These are phyloP conservation scores for Mucuna pruriens DNA, from an alignment of 306 rosid species.

Conservation along the genomic window DNA sequence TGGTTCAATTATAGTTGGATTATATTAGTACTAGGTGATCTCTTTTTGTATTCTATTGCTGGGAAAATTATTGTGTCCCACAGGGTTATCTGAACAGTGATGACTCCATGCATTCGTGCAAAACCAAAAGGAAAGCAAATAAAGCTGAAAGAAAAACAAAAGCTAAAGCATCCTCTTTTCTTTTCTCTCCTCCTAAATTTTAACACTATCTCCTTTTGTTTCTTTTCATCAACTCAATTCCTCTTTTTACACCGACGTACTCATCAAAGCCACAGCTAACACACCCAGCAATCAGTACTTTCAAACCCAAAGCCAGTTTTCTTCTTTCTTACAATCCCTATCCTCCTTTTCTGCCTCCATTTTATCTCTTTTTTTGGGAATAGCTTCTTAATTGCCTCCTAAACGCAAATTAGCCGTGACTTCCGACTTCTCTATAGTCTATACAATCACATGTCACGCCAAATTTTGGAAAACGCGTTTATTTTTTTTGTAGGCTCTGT, in stretches of 20 bases:
- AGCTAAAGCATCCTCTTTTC: conserved; percentile 44
- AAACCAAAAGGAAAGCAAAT: conserved; percentile 47
- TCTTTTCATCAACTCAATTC: conserved; percentile 40
- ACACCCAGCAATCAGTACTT: conserved; percentile 26
- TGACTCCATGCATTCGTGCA: conserved; percentile 54
- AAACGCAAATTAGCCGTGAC: conserved; percentile 9
- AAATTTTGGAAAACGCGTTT: neutral
- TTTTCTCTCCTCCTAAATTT: conserved; percentile 43
- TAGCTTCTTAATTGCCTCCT: conserved; percentile 28
- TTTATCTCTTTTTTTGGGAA: neutral
- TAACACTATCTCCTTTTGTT: conserved; percentile 45
- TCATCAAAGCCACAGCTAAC: conserved; percentile 33
- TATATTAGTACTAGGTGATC: conserved; percentile 22
- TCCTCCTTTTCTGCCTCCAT: too few relatives aligned
- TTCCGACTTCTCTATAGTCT: neutral
- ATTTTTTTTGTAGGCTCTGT: neutral
- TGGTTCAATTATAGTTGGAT: conserved; percentile 27
- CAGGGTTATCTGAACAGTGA: conserved; percentile 37
- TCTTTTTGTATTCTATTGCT: conserved; percentile 59
- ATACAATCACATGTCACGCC: neutral
- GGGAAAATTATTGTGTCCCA: conserved; percentile 39
- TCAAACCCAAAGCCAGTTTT: conserved; percentile 30
- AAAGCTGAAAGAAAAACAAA: conserved; percentile 43
- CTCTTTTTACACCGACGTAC: conserved; percentile 39
- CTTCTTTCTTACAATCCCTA: too few relatives aligned